Conservation (phyloP, 805 yeast genomes). For the Metschnikowia corniflorae region DNA sequence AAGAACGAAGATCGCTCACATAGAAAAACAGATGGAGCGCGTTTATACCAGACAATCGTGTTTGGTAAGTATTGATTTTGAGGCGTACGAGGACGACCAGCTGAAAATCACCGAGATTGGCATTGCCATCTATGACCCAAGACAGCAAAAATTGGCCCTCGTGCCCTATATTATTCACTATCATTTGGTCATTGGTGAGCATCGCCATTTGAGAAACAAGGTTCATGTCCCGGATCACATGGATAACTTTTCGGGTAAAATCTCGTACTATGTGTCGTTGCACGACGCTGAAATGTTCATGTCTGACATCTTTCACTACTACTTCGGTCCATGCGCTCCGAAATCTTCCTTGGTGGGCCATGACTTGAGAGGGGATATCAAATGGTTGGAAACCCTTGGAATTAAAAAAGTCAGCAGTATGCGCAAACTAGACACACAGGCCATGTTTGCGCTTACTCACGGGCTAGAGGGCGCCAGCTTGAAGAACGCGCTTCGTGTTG, state of each 20-base stretch:
- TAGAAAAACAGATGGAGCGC: conserved; percentile 11
- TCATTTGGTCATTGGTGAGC: conserved; percentile 20
- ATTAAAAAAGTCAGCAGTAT: conserved; percentile 2
- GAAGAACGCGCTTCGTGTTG: conserved; percentile 18
- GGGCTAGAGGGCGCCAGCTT: conserved; percentile 20
- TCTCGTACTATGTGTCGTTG: conserved; percentile 13
- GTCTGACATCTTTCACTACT: conserved; percentile 13
- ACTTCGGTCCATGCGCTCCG: conserved; percentile 8
- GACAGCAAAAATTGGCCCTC: conserved; percentile 12
- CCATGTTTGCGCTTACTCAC: conserved; percentile 14
- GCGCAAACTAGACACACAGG: conserved; percentile 19
- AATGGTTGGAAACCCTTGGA: conserved; percentile 14
- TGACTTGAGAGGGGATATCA: conserved; percentile 14
- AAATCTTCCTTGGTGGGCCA: conserved; percentile 17
- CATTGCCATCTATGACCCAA: conserved; percentile 23
- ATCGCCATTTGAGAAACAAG: conserved; percentile 17
- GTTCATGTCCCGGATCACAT: conserved; percentile 22
- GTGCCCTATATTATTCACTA: conserved; percentile 17
- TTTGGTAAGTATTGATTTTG: conserved; percentile 24
- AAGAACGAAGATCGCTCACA: background rate
- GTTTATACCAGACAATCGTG: conserved; percentile 19
- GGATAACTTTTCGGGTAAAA: conserved; percentile 18
- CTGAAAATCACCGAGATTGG: conserved; percentile 24
- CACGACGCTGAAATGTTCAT: conserved; percentile 9
- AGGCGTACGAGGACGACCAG: conserved; percentile 20